Conservation (phyloP, 2,329 filamentous ascomycete genomes). For the Lachnellula suecica region DNA sequence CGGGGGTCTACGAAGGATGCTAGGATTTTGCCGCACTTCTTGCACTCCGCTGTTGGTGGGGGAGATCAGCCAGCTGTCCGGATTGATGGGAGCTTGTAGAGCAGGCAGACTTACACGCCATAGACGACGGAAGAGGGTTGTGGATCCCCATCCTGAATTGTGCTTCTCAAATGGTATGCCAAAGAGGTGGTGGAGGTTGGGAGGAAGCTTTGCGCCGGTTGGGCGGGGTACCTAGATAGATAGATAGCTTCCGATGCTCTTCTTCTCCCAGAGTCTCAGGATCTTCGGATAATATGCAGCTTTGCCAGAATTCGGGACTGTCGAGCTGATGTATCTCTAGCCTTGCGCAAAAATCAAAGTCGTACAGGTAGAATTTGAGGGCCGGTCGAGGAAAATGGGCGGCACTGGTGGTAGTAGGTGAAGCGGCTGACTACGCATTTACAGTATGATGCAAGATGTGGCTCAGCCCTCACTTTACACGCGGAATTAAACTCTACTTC, state of each 20-base stretch:
- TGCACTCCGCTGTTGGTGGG: constrained; percentile 76
- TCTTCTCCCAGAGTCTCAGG: neutral
- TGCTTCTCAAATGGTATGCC: neutral
- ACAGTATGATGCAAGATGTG: neutral
- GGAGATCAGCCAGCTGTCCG: constrained; percentile 18
- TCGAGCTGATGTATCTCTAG: neutral
- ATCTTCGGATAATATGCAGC: neutral
- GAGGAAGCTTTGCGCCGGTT: neutral
- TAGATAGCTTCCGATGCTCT: neutral
- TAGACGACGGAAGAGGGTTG: constrained; percentile 65
- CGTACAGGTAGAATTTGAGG: neutral
- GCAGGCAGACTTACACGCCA: constrained; percentile 59
- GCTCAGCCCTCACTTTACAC: neutral
- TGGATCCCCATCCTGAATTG: constrained; percentile 57
- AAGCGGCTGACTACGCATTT: neutral
- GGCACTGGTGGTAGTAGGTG: neutral
- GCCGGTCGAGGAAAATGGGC: neutral
- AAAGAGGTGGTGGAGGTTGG: neutral
- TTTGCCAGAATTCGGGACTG: neutral
- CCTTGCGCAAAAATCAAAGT: neutral
- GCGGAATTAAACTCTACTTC: neutral
- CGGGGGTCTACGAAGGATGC: constrained; percentile 91
- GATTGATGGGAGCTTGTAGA: constrained; percentile 13
- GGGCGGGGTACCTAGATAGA: neutral
- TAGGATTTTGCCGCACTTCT: constrained; percentile 94